A percentile compares a stretch with the other conserved stretches of the same genome.
Conservation (phyloP, 257 asterid genomes). For the Solanum gracilifrons region DNA sequence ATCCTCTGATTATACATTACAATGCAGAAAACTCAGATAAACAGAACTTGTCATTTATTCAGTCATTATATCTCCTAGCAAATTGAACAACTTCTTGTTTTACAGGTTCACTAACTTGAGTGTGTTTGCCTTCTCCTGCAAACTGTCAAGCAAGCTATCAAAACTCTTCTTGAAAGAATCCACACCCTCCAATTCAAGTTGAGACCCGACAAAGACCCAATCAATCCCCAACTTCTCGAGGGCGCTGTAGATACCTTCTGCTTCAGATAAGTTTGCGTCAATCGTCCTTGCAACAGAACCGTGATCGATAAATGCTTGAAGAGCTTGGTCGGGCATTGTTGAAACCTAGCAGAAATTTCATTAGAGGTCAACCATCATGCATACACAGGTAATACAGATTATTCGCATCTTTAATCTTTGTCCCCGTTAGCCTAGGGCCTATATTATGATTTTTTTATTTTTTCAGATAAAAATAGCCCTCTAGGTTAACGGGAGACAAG, state of each 20-base stretch:
- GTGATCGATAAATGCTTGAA: conserved; percentile 81
- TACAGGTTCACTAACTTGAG: conserved; percentile 66
- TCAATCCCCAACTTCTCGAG: conserved; percentile 91
- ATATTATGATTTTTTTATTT: neutral
- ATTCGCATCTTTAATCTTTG: neutral
- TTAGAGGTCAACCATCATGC: neutral
- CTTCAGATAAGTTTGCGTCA: conserved; percentile 81
- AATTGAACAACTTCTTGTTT: conserved; percentile 4
- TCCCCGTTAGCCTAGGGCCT: neutral
- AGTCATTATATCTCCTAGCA: neutral
- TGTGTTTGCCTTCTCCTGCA: conserved; percentile 93
- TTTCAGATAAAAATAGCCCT: neutral
- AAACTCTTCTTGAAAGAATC: conserved; percentile 96
- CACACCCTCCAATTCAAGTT: conserved; percentile 92
- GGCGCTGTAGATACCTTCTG: conserved; percentile 80
- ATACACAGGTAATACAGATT: neutral
- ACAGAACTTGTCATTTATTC: conserved; percentile 8
- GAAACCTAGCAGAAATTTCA: conserved; percentile 45
- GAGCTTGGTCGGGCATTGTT: conserved; percentile 99
- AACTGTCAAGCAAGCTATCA: conserved; percentile 84
- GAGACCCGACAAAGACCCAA: conserved; percentile 75
- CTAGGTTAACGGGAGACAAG: neutral
- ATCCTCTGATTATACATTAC: conserved; percentile 12
- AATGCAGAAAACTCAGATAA: conserved; percentile 14
- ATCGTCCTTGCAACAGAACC: conserved; percentile 90